Base-by-base conservation (phyloP, 345 rosid species). In the Pseudoturritis turrita region DNA sequence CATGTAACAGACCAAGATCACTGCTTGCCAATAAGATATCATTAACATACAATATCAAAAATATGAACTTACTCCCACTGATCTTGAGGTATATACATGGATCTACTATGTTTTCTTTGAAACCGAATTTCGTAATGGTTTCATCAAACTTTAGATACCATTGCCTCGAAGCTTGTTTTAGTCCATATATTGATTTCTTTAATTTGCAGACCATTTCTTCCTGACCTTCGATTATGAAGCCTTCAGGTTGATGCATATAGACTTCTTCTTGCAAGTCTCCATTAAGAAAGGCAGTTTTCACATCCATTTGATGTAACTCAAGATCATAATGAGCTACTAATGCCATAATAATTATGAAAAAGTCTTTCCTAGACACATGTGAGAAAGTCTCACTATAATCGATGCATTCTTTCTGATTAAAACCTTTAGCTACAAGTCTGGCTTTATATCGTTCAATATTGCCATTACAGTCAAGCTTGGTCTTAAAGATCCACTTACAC, bases 141-240 rank as follows among this genome's bases (percentile, higher is more conserved):
- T 52, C 37, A 35, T 51, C 39, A 51, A 52, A 66, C 13, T 51
- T 66, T 6, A 50, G 15, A 39, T 37, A 52, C 8, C 49, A 51
- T 31, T 64, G 29, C 33, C 31, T 19, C 29, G n/a, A 66, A 41
- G 35, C 44, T 41, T 68, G 55, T 43, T 68, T 44, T 3, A 55
- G 23, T 44, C 53, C 54, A 43, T 60, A 49, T n/a, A 70, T 46
- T 46, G 40, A 35, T 70, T 59, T 70, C 10, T 59, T 47, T 10
- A 70, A 9, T 37, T 54, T 70, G 11, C 14, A 59, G 14, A 59
- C 59, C 59, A 59, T 25, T 13, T 57, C 36, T 45, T 57, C 46
- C 9, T n/a, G 1, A 11, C 26, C 57, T 69, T 56, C 26, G 8
- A 22, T 58, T 35, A 47, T 49, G 65, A 70, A 59, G 28, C 56